Evolutionary conservation across 73 alveolate species (phyloP).

Genomic region (Blepharisma japonicum): DNA sequence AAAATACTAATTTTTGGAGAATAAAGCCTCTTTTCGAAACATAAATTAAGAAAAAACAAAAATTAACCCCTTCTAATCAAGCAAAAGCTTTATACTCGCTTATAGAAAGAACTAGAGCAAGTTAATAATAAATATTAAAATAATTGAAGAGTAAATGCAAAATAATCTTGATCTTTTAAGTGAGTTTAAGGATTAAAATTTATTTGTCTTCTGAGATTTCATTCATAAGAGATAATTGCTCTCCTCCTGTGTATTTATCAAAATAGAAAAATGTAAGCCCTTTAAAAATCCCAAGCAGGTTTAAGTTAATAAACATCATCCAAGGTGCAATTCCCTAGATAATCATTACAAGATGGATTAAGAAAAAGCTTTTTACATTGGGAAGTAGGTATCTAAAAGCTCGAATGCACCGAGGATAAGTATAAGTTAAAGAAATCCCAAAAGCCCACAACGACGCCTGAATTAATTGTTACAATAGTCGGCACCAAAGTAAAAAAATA

Average conservation of each 20-base stretch:
- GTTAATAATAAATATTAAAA: no score
- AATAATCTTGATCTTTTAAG: no score
- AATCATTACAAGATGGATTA: slow-evolving; percentile 4
- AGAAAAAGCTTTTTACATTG: neutral
- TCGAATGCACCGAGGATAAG: slow-evolving; percentile 13
- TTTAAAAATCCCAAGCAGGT: slow-evolving; percentile 4
- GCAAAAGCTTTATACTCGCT: no score
- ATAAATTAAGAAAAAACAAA: no score
- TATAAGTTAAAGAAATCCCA: slow-evolving; percentile 13
- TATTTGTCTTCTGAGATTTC: no score
- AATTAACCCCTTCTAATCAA: no score
- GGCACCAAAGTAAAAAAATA: neutral
- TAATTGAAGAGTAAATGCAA: no score
- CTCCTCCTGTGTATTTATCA: neutral
- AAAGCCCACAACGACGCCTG: neutral
- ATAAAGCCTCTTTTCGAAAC: no score
- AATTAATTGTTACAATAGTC: neutral
- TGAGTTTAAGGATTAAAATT: no score
- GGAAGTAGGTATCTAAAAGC: slow-evolving; percentile 4
- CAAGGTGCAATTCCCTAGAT: slow-evolving; percentile 21
- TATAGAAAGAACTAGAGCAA: no score
- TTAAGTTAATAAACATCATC: slow-evolving; percentile 25
- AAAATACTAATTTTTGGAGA: no score
- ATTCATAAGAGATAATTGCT: no score
- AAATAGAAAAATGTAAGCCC: neutral